Evolutionary conservation across 495 filamentous ascomycete species (phyloP).

Genomic region (Lasiosphaeris hirsuta): DNA sequence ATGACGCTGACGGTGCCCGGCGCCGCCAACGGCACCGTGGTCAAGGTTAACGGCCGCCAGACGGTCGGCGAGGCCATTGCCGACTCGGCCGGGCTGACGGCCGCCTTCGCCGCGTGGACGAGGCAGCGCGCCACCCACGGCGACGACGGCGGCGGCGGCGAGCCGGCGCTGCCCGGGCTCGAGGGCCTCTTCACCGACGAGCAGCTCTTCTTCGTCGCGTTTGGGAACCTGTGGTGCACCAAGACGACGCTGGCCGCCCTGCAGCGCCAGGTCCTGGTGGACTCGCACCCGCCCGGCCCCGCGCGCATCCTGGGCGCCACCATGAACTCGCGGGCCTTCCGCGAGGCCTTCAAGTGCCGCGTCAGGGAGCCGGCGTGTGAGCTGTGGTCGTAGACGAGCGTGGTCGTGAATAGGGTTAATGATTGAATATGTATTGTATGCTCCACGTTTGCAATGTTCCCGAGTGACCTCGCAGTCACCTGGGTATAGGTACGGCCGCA

Average conservation of each 20-base stretch:
- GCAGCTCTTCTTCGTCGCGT: too few species aligned
- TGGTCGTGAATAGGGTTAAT: too few species aligned
- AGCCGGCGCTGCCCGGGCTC: background rate
- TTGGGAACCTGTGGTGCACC: too few species aligned
- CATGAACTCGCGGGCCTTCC: background rate
- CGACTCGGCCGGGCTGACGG: background rate
- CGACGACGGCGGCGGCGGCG: too few species aligned
- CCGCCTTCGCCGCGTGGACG: background rate
- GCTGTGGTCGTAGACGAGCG: background rate
- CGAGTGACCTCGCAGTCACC: too few species aligned
- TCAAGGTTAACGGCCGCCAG: background rate
- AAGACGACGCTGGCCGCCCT: background rate
- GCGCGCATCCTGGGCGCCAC: background rate
- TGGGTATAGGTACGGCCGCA: too few species aligned
- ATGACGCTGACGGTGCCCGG: constrained; percentile 37
- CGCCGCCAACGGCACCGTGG: background rate
- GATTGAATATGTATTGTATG: background rate
- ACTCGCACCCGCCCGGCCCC: background rate
- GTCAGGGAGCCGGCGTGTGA: background rate
- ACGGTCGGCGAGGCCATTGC: background rate
- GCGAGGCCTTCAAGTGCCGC: background rate
- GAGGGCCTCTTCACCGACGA: too few species aligned
- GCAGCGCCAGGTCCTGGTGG: background rate
- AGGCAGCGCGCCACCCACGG: too few species aligned
- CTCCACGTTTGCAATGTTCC: too few species aligned